A percentile compares a stretch with the other conserved stretches of the same genome.
phyloP scores from a whole-genome alignment of 345 rosid genomes.

The Rhizophora apiculata region DNA sequence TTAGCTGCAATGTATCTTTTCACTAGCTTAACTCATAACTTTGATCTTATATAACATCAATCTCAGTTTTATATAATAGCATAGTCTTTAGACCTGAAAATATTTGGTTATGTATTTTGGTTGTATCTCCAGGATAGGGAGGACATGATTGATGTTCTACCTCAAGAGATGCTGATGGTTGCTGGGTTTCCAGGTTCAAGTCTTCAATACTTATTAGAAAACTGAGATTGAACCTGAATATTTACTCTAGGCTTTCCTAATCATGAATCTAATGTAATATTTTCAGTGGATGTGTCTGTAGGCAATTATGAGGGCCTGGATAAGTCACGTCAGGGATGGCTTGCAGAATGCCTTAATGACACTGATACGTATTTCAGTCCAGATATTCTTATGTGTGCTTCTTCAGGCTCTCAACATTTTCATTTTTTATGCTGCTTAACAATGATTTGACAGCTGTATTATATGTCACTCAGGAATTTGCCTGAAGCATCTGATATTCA shows the following conservation, averaged over 20 bases:
- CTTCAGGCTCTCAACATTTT: constrained; percentile 18
- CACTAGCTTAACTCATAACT: no score
- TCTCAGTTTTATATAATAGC: not conserved
- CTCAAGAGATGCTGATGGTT: constrained; percentile 50
- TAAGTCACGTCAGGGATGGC: constrained; percentile 64
- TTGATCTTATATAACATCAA: not conserved
- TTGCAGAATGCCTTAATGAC: constrained; percentile 66
- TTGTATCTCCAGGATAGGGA: constrained; percentile 55
- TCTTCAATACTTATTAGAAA: constrained; percentile 6
- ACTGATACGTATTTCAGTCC: constrained; percentile 46
- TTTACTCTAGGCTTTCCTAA: constrained; percentile 11
- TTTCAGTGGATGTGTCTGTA: constrained; percentile 44
- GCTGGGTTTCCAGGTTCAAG: constrained; percentile 66
- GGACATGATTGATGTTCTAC: constrained; percentile 53
- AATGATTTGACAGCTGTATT: constrained; percentile 22
- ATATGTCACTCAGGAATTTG: constrained; percentile 43
- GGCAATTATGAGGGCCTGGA: constrained; percentile 53
- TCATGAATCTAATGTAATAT: constrained; percentile 7
- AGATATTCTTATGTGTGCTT: constrained; percentile 56
- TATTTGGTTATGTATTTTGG: constrained; percentile 4
- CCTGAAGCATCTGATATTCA: constrained; percentile 50
- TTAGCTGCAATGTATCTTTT: no score
- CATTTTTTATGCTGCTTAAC: constrained; percentile 12
- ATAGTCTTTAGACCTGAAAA: not conserved
- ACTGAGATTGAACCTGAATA: constrained; percentile 12